A percentile compares a stretch with the other conserved stretches of the same genome.
These are phyloP conservation scores for Fusarium sp. DNA, from an alignment of 2,329 filamentous ascomycete species.

Conservation along the genomic window DNA sequence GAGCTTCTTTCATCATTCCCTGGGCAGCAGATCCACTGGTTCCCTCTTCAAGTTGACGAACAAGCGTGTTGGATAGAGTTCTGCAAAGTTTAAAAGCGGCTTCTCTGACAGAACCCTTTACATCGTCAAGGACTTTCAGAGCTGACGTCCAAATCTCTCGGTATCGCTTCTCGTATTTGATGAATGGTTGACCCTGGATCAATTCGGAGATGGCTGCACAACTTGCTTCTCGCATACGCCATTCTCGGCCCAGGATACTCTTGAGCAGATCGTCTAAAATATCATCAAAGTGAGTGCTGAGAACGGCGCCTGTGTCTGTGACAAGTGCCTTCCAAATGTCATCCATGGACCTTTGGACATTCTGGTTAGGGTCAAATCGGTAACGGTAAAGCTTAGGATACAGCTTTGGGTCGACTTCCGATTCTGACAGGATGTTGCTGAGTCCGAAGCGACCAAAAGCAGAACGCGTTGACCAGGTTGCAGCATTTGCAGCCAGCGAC, in stretches of 20 bases:
- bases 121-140: slow-evolving; percentile 94
- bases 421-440: slow-evolving; percentile 90
- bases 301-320: slow-evolving; percentile 81
- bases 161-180: slow-evolving; percentile 85
- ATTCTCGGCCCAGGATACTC: slow-evolving; percentile 89
- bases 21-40: slow-evolving; percentile 75
- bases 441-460: slow-evolving; percentile 95
- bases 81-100: slow-evolving; percentile 86
- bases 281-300: slow-evolving; percentile 84
- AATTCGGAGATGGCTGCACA: slow-evolving; percentile 91
- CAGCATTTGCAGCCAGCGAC: slow-evolving; percentile 94
- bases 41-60: slow-evolving; percentile 85
- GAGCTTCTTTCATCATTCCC: slow-evolving; percentile 84
- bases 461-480: slow-evolving; percentile 96
- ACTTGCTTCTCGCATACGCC: slow-evolving; percentile 91
- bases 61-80: slow-evolving; percentile 84
- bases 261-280: slow-evolving; percentile 90
- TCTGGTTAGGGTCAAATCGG: slow-evolving; percentile 92
- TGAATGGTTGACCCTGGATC: slow-evolving; percentile 80
- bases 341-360: slow-evolving; percentile 95
- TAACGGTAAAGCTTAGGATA: slow-evolving; percentile 97
- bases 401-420: slow-evolving; percentile 88
- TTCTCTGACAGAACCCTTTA: slow-evolving; percentile 87
- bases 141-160: slow-evolving; percentile 85
- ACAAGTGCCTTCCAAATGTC: slow-evolving; percentile 98